Base-by-base conservation (phyloP, 495 filamentous ascomycete species). In the Hyaloscypha finlandica region DNA sequence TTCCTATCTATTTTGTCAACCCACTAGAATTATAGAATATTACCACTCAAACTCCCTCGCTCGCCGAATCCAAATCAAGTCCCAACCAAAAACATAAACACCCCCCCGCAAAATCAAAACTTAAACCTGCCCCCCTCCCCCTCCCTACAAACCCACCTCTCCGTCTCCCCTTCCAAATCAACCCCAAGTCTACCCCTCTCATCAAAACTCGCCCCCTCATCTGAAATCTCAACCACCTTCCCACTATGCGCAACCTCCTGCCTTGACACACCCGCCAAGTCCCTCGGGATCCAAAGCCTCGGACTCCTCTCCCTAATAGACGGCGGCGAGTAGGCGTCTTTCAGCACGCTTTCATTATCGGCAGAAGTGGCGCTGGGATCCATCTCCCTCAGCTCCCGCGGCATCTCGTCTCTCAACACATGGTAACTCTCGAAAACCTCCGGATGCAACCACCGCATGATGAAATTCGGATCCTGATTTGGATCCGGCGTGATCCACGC, bases 271-370 rank as follows among this genome's bases (percentile, higher is more conserved):
- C 94, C 94, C 66, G 90, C 81, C 2, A 80, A 75, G 72, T 97
- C 94, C 51, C 84, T 80, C 6, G 92, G 91, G 61, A 97, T 89
- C 93, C 94, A 97, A 31, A 97, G 80, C 59, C 92, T 77, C 16
- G 92, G 90, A 2, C 88, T 81, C 64, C 77, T 73, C 9, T 85
- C 81, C n/a, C 74, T 85, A 65, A 96, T 83, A n/a, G 85, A 81
- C 3, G 94, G 93, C 58, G 93, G 86, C 76, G 83, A 81, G 79
- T 96, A 97, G 4, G 92, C 93, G 61, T 92, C 83, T 4, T 78
- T 78, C 77, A 88, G 84, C 4, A 84, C 77, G 48, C 89, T 86
- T 0, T 82, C 81, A 0, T 84, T 53, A 69, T 94, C 94, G 5
- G 70, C 8, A 6, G 80, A 77, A 19, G 4, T 37, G 35, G 35